Base-by-base conservation (phyloP, 1,284 basidiomycete species). In the Mycena citricolor region DNA sequence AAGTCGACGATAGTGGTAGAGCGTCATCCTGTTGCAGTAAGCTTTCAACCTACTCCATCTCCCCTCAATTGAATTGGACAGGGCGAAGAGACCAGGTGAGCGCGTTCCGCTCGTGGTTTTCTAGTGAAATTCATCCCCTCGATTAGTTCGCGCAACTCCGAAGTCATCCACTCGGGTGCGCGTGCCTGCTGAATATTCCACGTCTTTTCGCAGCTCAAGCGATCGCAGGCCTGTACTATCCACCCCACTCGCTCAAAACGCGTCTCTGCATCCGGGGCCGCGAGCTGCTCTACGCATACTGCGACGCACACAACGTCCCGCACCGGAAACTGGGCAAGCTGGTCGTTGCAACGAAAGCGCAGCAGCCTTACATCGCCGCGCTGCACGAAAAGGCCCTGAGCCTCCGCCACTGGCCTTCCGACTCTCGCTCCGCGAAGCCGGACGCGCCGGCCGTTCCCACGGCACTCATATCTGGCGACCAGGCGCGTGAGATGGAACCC, bases 171-270 rank as follows among this genome's bases (percentile, higher is more conserved):
- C n/a, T n/a, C n/a, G n/a, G n/a, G n/a, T n/a, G n/a, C n/a, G n/a
- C n/a, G n/a, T n/a, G n/a, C n/a, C n/a, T n/a, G n/a, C n/a, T n/a
- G n/a, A n/a, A n/a, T n/a, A n/a, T n/a, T n/a, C n/a, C n/a, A n/a
- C n/a, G n/a, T n/a, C n/a, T n/a, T n/a, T n/a, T n/a, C n/a, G n/a
- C n/a, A n/a, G n/a, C n/a, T n/a, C n/a, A n/a, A n/a, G n/a, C n/a
- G n/a, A n/a, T n/a, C n/a, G n/a, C n/a, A n/a, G 85, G 85, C 10
- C 67, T 90, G 2, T 88, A 89, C 56, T 98, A 98, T 61, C 94
- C 94, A 0, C 63, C 77, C 0, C 68, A 83, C 24, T 95, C 93
- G 4, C 71, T 94, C 53, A 98, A 98, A 66, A 94, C 91, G 3
- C 74, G 70, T 10, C 71, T 97, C 13, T 99, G 94, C 62, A 73